A percentile compares a stretch with the other conserved stretches of the same genome.
phyloP scores from a whole-genome alignment of 2,329 filamentous ascomycete genomes.

The Aspergillus quadrilineatus region DNA sequence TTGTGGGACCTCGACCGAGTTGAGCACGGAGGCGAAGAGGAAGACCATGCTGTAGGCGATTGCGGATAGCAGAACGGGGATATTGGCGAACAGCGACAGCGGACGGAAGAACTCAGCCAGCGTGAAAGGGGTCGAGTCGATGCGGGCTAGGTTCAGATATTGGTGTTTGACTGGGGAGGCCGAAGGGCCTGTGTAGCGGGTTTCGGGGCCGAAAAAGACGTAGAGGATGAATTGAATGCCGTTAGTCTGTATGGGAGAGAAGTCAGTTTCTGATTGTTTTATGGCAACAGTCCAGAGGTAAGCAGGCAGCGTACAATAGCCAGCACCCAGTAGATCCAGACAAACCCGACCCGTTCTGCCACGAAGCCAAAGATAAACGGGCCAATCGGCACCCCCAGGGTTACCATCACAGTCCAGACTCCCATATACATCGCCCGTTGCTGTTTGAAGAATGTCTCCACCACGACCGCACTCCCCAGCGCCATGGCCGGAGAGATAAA shows the following conservation, averaged over 20 bases:
- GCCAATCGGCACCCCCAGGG: conserved; percentile 14
- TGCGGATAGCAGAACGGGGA: conserved; percentile 54
- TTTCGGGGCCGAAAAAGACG: conserved; percentile 56
- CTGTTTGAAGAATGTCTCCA: conserved; percentile 57
- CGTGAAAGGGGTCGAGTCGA: conserved; percentile 52
- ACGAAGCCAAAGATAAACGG: conserved; percentile 18
- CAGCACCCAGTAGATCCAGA: conserved; percentile 47
- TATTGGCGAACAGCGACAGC: conserved; percentile 46
- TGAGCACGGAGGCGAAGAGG: conserved; percentile 54
- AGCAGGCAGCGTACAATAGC: conserved; percentile 46
- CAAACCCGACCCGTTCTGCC: background rate
- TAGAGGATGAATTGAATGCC: conserved; percentile 57
- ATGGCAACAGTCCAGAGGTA: background rate
- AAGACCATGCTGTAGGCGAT: conserved; percentile 60
- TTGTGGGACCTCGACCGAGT: conserved; percentile 61
- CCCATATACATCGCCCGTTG: conserved; percentile 56
- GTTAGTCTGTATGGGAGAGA: conserved; percentile 47
- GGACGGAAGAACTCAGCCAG: conserved; percentile 54
- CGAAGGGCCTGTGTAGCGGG: conserved; percentile 44
- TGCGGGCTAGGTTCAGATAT: conserved; percentile 50
- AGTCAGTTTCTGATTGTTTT: background rate
- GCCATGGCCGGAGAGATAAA: conserved; percentile 55
- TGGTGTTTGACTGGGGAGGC: conserved; percentile 24
- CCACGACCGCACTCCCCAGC: conserved; percentile 56
- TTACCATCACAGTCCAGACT: conserved; percentile 47